These are phyloP conservation scores for Aspergillus piperis DNA, from an alignment of 2,329 filamentous ascomycete genomes.

Conservation along the genomic window DNA sequence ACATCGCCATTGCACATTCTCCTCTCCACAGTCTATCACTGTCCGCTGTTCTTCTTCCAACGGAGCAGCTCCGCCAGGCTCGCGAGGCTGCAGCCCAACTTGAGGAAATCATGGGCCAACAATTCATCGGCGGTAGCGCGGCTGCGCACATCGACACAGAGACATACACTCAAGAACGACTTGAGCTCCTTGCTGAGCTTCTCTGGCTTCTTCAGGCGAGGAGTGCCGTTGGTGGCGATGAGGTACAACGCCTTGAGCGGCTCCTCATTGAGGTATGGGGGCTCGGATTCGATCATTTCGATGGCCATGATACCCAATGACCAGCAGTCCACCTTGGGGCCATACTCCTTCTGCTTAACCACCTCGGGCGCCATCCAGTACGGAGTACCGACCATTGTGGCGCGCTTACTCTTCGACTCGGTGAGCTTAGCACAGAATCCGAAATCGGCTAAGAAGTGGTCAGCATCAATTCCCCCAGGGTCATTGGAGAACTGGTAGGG, in stretches of 20 bases:
- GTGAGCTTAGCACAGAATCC: constrained; percentile 99
- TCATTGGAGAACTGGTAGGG: not conserved
- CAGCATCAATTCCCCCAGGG: constrained; percentile 21
- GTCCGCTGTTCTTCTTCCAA: constrained; percentile 54
- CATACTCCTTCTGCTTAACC: constrained; percentile 99
- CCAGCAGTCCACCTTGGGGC: constrained; percentile 98
- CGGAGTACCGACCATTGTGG: constrained; percentile 97
- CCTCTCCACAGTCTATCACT: constrained; percentile 28
- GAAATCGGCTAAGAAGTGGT: constrained; percentile 78
- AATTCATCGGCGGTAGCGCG: constrained; percentile 89
- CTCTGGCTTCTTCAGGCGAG: constrained; percentile 95
- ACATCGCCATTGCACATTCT: constrained; percentile 4
- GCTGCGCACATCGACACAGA: constrained; percentile 95
- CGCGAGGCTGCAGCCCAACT: constrained; percentile 79
- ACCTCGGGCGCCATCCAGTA: constrained; percentile 99
- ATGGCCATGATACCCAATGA: constrained; percentile 99
- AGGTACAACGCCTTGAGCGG: constrained; percentile 95
- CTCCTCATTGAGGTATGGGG: constrained; percentile 96
- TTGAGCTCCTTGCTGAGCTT: constrained; percentile 98
- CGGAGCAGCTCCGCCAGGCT: constrained; percentile 85
- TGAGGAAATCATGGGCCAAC: constrained; percentile 88
- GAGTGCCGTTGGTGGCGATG: constrained; percentile 96
- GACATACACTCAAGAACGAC: constrained; percentile 91
- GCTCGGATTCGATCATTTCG: constrained; percentile 99
- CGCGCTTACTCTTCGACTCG: constrained; percentile 93